Conservation (phyloP, 495 filamentous ascomycete species). For the Poronia punctata region DNA sequence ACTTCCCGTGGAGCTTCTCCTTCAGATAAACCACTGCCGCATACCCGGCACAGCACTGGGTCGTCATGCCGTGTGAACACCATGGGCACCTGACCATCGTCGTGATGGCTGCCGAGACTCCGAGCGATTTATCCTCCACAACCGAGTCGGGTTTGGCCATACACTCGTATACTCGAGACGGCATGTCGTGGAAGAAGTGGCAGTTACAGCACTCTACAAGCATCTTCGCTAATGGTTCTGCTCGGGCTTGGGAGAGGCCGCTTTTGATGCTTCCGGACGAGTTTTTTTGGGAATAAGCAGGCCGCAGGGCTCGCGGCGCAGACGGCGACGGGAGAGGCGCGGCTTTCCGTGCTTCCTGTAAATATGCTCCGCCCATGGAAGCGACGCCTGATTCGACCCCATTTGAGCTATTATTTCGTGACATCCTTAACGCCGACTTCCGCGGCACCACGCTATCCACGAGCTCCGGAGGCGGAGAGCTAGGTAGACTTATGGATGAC, state of each 20-base stretch:
- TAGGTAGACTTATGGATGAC: constrained; percentile 20
- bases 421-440: constrained; percentile 19
- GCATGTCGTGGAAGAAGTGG: constrained; percentile 76
- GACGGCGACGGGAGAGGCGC: constrained; percentile 17
- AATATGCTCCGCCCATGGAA: constrained; percentile 26
- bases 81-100: constrained; percentile 65
- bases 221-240: constrained; percentile 59
- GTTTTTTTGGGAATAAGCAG: constrained; percentile 18
- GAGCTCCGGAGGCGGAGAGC: constrained; percentile 15
- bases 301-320: constrained; percentile 17
- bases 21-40: constrained; percentile 62
- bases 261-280: constrained; percentile 16
- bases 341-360: constrained; percentile 29
- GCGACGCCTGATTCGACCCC: constrained; percentile 10
- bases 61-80: constrained; percentile 71
- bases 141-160: constrained; percentile 59
- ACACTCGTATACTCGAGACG: constrained; percentile 65
- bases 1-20: constrained; percentile 53
- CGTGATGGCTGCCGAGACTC: constrained; percentile 46
- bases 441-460: constrained; percentile 12
- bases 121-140: constrained; percentile 38
- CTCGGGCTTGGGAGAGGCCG: constrained; percentile 11
- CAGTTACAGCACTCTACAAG: constrained; percentile 78
- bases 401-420: constrained; percentile 17
- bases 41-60: constrained; percentile 66